Evolutionary conservation across 2,329 filamentous ascomycete genomes (phyloP), one percentile per base, ranked within the genome.

Genomic region (Botrytis fragariae): DNA sequence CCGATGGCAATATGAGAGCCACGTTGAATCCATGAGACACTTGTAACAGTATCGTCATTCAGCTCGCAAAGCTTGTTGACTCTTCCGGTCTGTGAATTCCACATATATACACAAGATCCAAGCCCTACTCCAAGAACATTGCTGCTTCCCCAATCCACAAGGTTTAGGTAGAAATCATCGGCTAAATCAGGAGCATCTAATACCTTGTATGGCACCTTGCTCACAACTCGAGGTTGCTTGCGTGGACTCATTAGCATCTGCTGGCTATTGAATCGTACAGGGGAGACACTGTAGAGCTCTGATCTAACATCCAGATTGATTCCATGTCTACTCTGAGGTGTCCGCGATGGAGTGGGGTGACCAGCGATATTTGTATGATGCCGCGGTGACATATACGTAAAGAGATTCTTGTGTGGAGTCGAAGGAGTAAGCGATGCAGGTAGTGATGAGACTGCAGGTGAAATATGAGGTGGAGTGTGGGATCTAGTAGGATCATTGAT

Each of bases 171-270:
- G 82, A 98, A 99, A 81, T 99, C 96, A 80, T 99, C 96, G 42
- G 95, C 95, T 63, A 99, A 85, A 81, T 98, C 96, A 2, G 96
- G 96, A 0, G 96, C 96, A 84, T 99, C 96, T 16, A 99, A 86
- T 2, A 99, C 96, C 83, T 99, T 99, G 84, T 97, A 99, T 0
- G 96, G 96, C 0, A 98, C 95, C 82, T 98, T 98, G 82, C 93
- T 95, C 32, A 99, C 94, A 44, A 93, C 92, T 77, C 96, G 88
- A 2, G 95, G 94, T 76, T 96, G 93, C 79, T 96, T 93, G 75
- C 95, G 89, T 3, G 95, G 95, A 72, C 93, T 97, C 22, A 98
- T 87, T 0, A 99, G 88, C 87, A 99, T 97, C 74, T 94, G 92
- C 80, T 98, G 96, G 79, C 94, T 98, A 72, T 93, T 93, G 78